These are phyloP conservation scores for Tricholoma terreum DNA, from an alignment of 768 basidiomycete genomes.

Conservation along the genomic window DNA sequence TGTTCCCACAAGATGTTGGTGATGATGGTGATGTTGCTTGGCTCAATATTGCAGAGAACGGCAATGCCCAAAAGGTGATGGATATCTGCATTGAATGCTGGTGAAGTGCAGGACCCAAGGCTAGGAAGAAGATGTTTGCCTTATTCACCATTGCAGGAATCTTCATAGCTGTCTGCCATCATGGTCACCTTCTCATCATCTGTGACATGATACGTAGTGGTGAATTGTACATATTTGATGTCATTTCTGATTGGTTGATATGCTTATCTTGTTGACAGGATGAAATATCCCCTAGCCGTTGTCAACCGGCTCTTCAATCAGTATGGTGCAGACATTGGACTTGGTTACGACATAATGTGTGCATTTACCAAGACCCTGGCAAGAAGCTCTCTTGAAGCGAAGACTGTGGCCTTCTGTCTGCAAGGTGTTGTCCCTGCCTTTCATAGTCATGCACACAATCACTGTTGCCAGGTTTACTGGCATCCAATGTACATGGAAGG, in stretches of 20 bases:
- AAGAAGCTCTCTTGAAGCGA: constrained; percentile 16
- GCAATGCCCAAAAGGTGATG: constrained; percentile 6
- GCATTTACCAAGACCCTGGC: constrained; percentile 20
- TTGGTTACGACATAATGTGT: no score
- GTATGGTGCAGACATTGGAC: no score
- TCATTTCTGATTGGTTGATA: constrained; percentile 16
- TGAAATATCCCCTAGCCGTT: no score
- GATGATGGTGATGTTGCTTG: constrained; percentile 12
- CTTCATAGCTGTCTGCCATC: constrained; percentile 21
- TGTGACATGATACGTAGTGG: no score
- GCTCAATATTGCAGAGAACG: no score
- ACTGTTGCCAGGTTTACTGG: constrained; percentile 24
- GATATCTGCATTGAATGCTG: constrained; percentile 16
- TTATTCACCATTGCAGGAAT: constrained; percentile 15
- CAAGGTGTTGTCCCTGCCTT: constrained; percentile 13
- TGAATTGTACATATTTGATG: no score
- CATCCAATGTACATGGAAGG: constrained; percentile 20
- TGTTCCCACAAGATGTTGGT: background rate
- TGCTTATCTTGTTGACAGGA: constrained; percentile 25
- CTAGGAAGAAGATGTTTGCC: constrained; percentile 16
- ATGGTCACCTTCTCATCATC: no score
- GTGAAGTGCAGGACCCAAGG: background rate
- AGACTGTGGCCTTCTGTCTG: constrained; percentile 1
- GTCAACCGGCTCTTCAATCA: no score
- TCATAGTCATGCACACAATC: no score